Conservation (phyloP, 2,329 filamentous ascomycete genomes). For the Sporothrix mexicana region DNA sequence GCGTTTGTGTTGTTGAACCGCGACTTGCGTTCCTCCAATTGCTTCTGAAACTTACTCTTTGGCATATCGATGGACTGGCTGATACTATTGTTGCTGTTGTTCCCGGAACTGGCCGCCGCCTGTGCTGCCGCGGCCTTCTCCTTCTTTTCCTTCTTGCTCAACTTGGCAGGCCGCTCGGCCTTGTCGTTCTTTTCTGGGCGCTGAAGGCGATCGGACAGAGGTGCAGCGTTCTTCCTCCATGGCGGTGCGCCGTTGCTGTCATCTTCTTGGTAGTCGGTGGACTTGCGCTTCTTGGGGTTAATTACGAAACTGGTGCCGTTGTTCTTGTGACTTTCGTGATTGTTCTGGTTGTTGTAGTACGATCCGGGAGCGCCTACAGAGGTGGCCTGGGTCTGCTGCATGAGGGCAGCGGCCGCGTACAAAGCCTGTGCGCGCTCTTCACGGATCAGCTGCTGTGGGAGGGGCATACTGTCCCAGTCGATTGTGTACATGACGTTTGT, state of each 20-base stretch:
- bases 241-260: constrained; percentile 58
- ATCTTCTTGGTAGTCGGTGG: constrained; percentile 65
- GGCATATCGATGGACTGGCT: constrained; percentile 44
- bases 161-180: constrained; percentile 38
- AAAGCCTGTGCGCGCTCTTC: constrained; percentile 61
- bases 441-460: constrained; percentile 84
- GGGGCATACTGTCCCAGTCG: constrained; percentile 82
- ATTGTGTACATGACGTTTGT: constrained; percentile 71
- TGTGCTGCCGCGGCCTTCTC: constrained; percentile 23
- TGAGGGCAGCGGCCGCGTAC: constrained; percentile 31
- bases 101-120: neutral
- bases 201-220: constrained; percentile 76
- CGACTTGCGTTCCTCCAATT: constrained; percentile 85
- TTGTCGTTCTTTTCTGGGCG: constrained; percentile 57
- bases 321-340: constrained; percentile 18
- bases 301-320: constrained; percentile 35
- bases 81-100: constrained; percentile 22
- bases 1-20: constrained; percentile 71
- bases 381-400: constrained; percentile 27
- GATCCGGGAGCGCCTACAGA: neutral
- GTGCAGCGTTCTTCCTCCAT: constrained; percentile 70
- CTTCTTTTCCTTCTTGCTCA: constrained; percentile 36
- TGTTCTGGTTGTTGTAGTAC: constrained; percentile 22
- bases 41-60: constrained; percentile 86
- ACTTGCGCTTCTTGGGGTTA: constrained; percentile 80